A percentile compares a stretch with the other conserved stretches of the same genome.
Evolutionary conservation across 2,329 filamentous ascomycete species (phyloP).

Genomic region (Graphiopsis chlorocephala): DNA sequence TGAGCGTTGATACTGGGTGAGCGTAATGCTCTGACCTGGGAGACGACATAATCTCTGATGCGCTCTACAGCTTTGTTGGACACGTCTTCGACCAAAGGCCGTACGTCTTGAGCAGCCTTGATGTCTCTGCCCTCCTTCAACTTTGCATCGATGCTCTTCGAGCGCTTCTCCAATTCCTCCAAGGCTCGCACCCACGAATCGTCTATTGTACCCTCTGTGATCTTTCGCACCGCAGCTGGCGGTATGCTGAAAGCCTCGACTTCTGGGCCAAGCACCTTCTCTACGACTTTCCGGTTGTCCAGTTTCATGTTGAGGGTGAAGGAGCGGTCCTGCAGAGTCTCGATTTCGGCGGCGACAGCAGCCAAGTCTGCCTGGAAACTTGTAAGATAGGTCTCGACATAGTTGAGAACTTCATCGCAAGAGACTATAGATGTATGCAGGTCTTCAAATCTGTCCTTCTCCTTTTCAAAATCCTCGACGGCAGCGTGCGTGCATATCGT

Average conservation of each 20-base stretch:
- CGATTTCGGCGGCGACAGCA: slow-evolving; percentile 89
- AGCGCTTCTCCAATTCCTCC: slow-evolving; percentile 77
- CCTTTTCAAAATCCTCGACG: slow-evolving; percentile 62
- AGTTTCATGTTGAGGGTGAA: slow-evolving; percentile 77
- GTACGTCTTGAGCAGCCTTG: slow-evolving; percentile 79
- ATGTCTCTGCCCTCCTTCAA: slow-evolving; percentile 59
- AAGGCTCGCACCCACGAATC: slow-evolving; percentile 83
- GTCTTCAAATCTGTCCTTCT: slow-evolving; percentile 83
- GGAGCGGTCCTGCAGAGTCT: slow-evolving; percentile 85
- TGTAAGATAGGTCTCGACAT: slow-evolving; percentile 86
- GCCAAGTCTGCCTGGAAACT: slow-evolving; percentile 93
- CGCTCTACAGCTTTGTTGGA: slow-evolving; percentile 87
- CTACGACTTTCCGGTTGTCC: slow-evolving; percentile 84
- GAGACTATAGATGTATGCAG: slow-evolving; percentile 83
- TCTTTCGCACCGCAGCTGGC: slow-evolving; percentile 77
- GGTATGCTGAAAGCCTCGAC: slow-evolving; percentile 91
- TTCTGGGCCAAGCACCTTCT: slow-evolving; percentile 80
- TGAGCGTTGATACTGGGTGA: slow-evolving; percentile 97
- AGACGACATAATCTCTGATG: slow-evolving; percentile 89
- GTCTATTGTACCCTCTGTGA: slow-evolving; percentile 85
- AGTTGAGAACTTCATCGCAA: slow-evolving; percentile 89
- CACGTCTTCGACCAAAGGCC: slow-evolving; percentile 79
- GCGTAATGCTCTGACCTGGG: slow-evolving; percentile 88
- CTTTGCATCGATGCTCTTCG: slow-evolving; percentile 67
- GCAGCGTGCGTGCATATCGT: slow-evolving; percentile 20